Conservation (phyloP, 2,329 filamentous ascomycete species). For the Monosporascus sp. region DNA sequence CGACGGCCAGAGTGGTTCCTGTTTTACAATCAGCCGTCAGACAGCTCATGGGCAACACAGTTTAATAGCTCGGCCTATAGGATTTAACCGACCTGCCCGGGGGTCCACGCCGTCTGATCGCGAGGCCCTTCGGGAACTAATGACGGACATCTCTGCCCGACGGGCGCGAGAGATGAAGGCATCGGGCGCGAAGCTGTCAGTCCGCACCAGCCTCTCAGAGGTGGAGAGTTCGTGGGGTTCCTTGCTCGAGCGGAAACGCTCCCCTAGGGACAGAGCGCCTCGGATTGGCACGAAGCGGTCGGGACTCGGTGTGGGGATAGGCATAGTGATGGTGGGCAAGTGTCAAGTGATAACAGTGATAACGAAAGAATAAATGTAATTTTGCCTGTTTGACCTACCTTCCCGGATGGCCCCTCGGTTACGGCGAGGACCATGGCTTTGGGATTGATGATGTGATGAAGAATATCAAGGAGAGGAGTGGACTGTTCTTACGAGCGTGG, state of each 20-base stretch:
- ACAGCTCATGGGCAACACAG: background rate
- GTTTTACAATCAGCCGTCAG: background rate
- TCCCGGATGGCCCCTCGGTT: background rate
- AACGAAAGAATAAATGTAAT: background rate
- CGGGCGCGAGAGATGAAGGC: slow-evolving; percentile 34
- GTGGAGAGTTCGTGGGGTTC: slow-evolving; percentile 34
- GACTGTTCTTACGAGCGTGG: too few relatives aligned
- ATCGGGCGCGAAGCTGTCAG: slow-evolving; percentile 34
- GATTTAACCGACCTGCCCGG: slow-evolving; percentile 17
- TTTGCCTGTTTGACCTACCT: background rate
- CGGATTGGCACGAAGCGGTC: slow-evolving; percentile 49
- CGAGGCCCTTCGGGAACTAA: slow-evolving; percentile 15
- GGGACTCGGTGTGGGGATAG: slow-evolving; percentile 18
- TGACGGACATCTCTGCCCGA: slow-evolving; percentile 19
- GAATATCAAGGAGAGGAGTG: background rate
- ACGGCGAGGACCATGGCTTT: background rate
- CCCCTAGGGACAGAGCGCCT: slow-evolving; percentile 28
- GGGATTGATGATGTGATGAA: background rate
- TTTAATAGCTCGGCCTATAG: too few relatives aligned
- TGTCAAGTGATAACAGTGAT: background rate
- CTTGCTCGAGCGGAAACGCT: slow-evolving; percentile 43
- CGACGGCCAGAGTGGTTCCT: background rate
- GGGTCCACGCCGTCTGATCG: slow-evolving; percentile 23
- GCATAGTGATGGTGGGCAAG: slow-evolving; percentile 14
- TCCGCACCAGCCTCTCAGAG: slow-evolving; percentile 39